Percentiles rank a stretch among this genome's conserved stretches.
Conservation (phyloP, 225 moss, liverwort and hornwort genomes). For the Asterella californica region DNA sequence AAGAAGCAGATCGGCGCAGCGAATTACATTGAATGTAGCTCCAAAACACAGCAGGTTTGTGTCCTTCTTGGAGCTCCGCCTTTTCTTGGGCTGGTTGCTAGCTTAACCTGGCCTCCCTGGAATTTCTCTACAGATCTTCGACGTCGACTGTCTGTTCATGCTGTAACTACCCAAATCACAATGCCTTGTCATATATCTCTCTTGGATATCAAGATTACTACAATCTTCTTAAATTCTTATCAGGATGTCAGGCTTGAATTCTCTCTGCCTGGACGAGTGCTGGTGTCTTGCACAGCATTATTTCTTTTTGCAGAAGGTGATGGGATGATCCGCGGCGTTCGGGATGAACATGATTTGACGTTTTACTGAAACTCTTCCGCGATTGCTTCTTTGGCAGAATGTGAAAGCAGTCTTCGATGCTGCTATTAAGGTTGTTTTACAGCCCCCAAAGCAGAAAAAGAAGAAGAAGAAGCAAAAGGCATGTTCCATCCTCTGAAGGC, state of each 20-base stretch:
- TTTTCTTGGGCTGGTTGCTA: no score
- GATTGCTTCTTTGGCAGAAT: slow-evolving; percentile 55
- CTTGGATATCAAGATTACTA: no score
- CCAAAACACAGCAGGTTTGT: slow-evolving; percentile 99
- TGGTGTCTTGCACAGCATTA: no score
- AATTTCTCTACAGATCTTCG: no score
- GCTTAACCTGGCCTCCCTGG: not conserved
- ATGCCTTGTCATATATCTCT: no score
- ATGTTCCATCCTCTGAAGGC: slow-evolving; percentile 82
- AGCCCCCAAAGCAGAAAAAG: slow-evolving; percentile 99
- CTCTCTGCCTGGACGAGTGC: no score
- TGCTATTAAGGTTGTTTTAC: slow-evolving; percentile 96
- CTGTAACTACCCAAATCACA: no score
- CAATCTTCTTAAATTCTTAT: no score
- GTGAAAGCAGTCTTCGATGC: slow-evolving; percentile 99
- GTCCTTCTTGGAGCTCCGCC: not conserved
- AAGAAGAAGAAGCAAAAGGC: slow-evolving; percentile 99
- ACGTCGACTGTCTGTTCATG: not conserved
- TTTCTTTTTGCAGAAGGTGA: no score
- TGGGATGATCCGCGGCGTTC: no score
- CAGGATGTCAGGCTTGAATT: no score
- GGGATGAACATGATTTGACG: no score
- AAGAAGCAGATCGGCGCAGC: slow-evolving; percentile 93
- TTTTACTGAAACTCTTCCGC: not conserved
- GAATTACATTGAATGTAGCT: slow-evolving; percentile 97